Evolutionary conservation across 768 basidiomycete species (phyloP), one percentile per base, ranked within the genome.

Genomic region (Russula sp.): DNA sequence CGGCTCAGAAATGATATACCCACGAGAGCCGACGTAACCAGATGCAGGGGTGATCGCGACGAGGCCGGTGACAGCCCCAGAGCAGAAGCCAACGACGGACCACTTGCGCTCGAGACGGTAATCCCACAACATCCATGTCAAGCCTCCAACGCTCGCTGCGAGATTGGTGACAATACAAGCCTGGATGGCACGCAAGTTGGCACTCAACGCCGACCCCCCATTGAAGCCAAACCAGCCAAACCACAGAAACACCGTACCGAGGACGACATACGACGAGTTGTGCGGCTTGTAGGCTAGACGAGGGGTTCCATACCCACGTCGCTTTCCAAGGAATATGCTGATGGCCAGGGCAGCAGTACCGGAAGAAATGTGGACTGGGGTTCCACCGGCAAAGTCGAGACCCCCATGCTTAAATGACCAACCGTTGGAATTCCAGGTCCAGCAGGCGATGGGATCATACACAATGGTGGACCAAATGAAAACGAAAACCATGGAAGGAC

Each of bases 171-270:
- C 88, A 67, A 95, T 88, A 76, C 92, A 91, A 2, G 96, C 94
- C 73, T 90, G 81, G 13, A 87, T 83, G 6, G 94, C 95, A 68
- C 92, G 84, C 64, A 95, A 77, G 75, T 94, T 96, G 44, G 94
- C 94, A 27, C 86, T 82, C 66, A 98, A 82, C 9, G 94, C 94
- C 14, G 86, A 88, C 27, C 96, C 96, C 7, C 95, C 95, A 74
- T 94, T 94, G 81, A 94, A 94, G 2, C 91, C 92, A 64, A 96
- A 92, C 95, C 95, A 98, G 5, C 90, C 90, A 62, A 93, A 91
- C 93, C 94, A 97, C 56, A 98, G 89, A 72, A 96, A 82, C 2
- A 88, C 84, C 0, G 96, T 98, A 9, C 96, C 96, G 20, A 97
- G 78, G 50, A 97, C 80, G 64, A 98, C 92, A 71, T 94, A 94